Base-by-base conservation (phyloP, 371 early-diverging fungal species). In the Rhizopus sp. region DNA sequence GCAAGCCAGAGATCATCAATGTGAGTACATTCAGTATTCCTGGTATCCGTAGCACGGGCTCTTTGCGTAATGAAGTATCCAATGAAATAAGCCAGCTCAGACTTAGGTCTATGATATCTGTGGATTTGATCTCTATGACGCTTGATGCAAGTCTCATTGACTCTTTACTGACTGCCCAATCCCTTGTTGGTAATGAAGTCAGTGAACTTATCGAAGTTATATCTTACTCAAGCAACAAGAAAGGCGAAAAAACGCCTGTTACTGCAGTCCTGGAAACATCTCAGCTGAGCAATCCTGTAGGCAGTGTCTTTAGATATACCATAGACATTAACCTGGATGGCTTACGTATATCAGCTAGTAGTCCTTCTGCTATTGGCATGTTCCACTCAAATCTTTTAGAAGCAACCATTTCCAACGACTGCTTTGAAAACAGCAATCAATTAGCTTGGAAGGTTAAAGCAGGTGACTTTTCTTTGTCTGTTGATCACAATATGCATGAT, bases 161-260 rank as follows among this genome's bases (percentile, higher is more conserved):
- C 51, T 88, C 91, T 34, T 66, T 93, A 16, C 54, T 91, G 13
- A 92, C 91, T 0, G 84, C 91, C 2, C 93, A 92, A 47, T 88
- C 89, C 1, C 67, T 91, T 0, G 68, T 93, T 23, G 89, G 90
- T 3, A 84, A 81, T 42, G 94, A 93, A 68, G 62, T 90, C 41
- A 91, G 86, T 57, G 94, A 93, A 44, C 68, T 90, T 16, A 60
- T 90, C 5, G 92, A 93, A 45, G 79, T 90, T 1, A 50, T 90
- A 12, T 58, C 86, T 7, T 91, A 86, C 52, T 81, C 80, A 29
- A 64, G 65, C n/a, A 48, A 16, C 5, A 51, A 49, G 10, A 62
- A 40, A 7, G 38, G 64, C 13, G 47, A 33, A 38, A 35, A 42
- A 55, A 32, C 38, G 29, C 35, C n/a, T 17, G 7, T 32, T 39